These are phyloP conservation scores for Blastobotrys aristatus DNA, from an alignment of 1,139 yeast genomes.

Conservation along the genomic window DNA sequence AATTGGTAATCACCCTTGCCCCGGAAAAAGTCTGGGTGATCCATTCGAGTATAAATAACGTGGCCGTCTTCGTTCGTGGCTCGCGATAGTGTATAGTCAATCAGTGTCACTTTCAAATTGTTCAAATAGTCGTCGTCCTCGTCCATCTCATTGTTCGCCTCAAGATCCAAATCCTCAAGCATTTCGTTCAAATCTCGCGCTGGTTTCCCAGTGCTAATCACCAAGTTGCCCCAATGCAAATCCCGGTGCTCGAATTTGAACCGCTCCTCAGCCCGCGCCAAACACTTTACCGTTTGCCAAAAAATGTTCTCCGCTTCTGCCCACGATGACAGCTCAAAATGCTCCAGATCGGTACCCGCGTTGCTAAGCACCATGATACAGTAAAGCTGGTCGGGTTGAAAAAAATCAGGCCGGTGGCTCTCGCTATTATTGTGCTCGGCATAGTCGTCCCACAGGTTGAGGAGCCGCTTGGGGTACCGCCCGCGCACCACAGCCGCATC, in stretches of 20 bases:
- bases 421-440: conserved; percentile 29
- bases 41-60: conserved; percentile 34
- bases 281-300: conserved; percentile 45
- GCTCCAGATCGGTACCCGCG: conserved; percentile 47
- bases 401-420: conserved; percentile 38
- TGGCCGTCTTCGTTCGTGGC: conserved; percentile 28
- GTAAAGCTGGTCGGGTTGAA: conserved; percentile 38
- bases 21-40: conserved; percentile 48
- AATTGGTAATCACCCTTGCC: conserved; percentile 50
- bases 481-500: conserved; percentile 46
- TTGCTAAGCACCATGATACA: conserved; percentile 44
- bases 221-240: conserved; percentile 59
- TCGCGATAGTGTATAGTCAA: conserved; percentile 54
- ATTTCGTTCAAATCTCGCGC: conserved; percentile 4
- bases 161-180: conserved; percentile 11
- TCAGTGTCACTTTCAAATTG: conserved; percentile 43
- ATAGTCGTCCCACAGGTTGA: conserved; percentile 44
- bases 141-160: conserved; percentile 13
- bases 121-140: conserved; percentile 15
- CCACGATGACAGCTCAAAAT: conserved; percentile 45
- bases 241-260: conserved; percentile 63
- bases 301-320: conserved; percentile 48
- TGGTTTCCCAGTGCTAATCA: conserved; percentile 23
- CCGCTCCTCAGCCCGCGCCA: conserved; percentile 47
- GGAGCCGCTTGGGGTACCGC: conserved; percentile 38